A percentile compares a stretch with the other conserved stretches of the same genome.
phyloP scores from a whole-genome alignment of 2,329 filamentous ascomycete species.

The Anthostomella pinea region DNA sequence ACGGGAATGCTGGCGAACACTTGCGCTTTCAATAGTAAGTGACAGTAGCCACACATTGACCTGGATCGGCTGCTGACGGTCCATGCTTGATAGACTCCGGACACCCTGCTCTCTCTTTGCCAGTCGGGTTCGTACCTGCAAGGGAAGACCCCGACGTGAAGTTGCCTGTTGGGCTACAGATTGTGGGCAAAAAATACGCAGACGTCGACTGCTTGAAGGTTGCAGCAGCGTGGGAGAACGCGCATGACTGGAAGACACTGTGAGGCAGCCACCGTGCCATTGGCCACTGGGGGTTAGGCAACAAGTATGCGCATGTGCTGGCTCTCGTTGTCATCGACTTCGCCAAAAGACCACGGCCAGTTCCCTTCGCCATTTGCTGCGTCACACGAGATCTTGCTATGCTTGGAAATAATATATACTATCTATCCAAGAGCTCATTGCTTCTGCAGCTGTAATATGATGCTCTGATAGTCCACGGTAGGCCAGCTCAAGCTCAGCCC shows the following conservation, averaged over 20 bases:
- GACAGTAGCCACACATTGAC: neutral
- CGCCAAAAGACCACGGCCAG: no score
- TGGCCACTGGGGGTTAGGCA: neutral
- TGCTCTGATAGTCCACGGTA: conserved; percentile 54
- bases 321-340: neutral
- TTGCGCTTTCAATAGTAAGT: conserved; percentile 23
- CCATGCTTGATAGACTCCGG: conserved; percentile 24
- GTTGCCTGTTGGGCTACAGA: conserved; percentile 27
- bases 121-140: conserved; percentile 28
- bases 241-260: conserved; percentile 25
- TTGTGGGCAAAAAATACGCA: conserved; percentile 27
- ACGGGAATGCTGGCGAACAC: conserved; percentile 24
- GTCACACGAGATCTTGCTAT: no score
- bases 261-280: neutral
- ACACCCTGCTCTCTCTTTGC: conserved; percentile 28
- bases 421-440: no score
- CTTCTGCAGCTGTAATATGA: conserved; percentile 53
- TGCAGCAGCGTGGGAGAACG: conserved; percentile 29
- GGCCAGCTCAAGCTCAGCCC: conserved; percentile 51
- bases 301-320: neutral
- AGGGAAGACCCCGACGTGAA: conserved; percentile 23
- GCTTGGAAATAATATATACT: no score
- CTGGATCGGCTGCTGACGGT: no score
- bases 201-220: conserved; percentile 26
- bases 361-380: no score